phyloP scores from a whole-genome alignment of 75 land plant genomes.

The Pinus tabuliformis region DNA sequence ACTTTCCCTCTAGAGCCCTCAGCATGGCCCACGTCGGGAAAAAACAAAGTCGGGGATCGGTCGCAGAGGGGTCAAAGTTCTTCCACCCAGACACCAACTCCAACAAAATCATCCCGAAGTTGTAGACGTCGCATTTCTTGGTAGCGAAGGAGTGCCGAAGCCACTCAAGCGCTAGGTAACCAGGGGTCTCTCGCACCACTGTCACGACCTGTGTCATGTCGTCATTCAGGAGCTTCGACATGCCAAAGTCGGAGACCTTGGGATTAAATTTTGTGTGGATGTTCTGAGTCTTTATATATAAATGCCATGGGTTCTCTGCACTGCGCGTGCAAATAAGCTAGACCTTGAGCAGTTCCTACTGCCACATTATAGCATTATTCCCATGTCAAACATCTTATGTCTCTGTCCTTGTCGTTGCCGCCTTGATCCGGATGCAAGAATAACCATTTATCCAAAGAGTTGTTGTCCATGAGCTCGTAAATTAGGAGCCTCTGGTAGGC shows the following conservation, averaged over 20 bases:
- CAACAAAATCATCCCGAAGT: constrained; percentile 35
- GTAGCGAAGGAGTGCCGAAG: constrained; percentile 7
- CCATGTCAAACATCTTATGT: constrained; percentile 1
- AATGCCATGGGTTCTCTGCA: constrained; percentile 32
- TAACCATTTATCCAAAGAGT: constrained; percentile 25
- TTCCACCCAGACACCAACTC: constrained; percentile 24
- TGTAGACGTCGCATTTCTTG: constrained; percentile 33
- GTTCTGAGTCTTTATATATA: constrained; percentile 47
- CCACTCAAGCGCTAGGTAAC: constrained; percentile 39
- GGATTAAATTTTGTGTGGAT: constrained; percentile 33
- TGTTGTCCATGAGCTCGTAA: constrained; percentile 26
- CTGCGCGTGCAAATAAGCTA: constrained; percentile 30
- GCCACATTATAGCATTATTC: constrained; percentile 15
- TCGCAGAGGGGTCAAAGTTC: constrained; percentile 16
- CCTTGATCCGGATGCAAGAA: constrained; percentile 1
- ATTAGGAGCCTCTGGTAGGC: constrained; percentile 15
- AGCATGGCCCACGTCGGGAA: constrained; percentile 11
- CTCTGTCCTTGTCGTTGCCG: too few relatives aligned
- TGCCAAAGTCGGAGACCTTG: constrained; percentile 57
- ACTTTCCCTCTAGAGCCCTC: constrained; percentile 2
- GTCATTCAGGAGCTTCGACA: constrained; percentile 28
- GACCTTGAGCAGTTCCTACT: constrained; percentile 22
- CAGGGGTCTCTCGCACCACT: constrained; percentile 37
- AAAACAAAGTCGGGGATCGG: constrained; percentile 8
- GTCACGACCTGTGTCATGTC: constrained; percentile 20